These are phyloP conservation scores for Saccharomyces hybrid DNA, from an alignment of 1,139 yeast genomes.

Conservation along the genomic window DNA sequence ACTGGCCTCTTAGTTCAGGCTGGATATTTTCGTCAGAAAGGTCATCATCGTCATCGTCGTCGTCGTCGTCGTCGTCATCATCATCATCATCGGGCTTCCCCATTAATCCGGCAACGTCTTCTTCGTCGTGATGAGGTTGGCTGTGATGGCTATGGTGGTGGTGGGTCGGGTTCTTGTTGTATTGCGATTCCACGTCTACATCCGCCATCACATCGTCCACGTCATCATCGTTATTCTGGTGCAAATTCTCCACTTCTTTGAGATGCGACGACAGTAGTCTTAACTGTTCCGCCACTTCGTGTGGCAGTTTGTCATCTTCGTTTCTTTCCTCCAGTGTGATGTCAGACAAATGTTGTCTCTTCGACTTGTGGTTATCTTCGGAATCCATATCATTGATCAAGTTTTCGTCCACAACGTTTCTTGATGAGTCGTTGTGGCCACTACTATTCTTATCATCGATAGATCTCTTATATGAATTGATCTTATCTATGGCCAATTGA, in stretches of 20 bases:
- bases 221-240: slow-evolving; percentile 9
- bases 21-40: slow-evolving; percentile 31
- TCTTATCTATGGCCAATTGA: neutral
- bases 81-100: neutral
- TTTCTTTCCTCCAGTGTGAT: slow-evolving; percentile 17
- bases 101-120: neutral
- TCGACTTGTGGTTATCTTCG: slow-evolving; percentile 6
- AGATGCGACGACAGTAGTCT: slow-evolving; percentile 30
- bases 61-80: no score
- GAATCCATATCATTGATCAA: slow-evolving; percentile 9
- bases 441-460: neutral
- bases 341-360: neutral
- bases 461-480: neutral
- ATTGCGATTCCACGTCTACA: neutral
- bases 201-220: slow-evolving; percentile 3
- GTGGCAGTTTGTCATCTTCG: slow-evolving; percentile 29
- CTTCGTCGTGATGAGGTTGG: neutral
- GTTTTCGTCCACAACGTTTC: slow-evolving; percentile 6
- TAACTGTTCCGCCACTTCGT: slow-evolving; percentile 32
- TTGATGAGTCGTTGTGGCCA: neutral
- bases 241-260: slow-evolving; percentile 27
- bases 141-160: neutral
- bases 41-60: neutral
- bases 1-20: slow-evolving; percentile 32
- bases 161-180: neutral